Evolutionary conservation across 371 early-diverging fungal genomes (phyloP).

Genomic region (Mortierella sp.): DNA sequence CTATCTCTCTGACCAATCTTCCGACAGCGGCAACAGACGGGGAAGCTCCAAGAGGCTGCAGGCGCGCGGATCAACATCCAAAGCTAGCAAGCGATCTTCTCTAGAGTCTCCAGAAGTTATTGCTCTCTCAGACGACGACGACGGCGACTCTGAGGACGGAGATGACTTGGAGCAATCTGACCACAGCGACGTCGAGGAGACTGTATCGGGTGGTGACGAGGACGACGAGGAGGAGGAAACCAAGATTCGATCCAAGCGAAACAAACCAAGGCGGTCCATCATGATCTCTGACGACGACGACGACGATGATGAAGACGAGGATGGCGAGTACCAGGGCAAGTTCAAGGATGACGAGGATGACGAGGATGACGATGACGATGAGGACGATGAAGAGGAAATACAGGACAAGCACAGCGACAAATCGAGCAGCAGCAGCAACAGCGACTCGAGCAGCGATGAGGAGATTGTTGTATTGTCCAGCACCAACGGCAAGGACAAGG

Average conservation of each 20-base stretch:
- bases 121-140: constrained; percentile 5
- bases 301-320: constrained; percentile 23
- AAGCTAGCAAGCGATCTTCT: neutral
- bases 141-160: neutral
- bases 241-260: neutral
- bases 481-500: neutral
- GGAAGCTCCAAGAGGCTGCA: neutral
- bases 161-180: neutral
- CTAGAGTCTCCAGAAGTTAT: neutral
- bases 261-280: constrained; percentile 10
- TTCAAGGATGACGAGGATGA: neutral
- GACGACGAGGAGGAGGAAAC: constrained; percentile 14
- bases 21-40: neutral
- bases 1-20: constrained; percentile 17
- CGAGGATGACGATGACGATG: neutral
- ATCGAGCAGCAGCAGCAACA: neutral
- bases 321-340: constrained; percentile 18
- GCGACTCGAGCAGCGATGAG: neutral
- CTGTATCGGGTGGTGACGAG: neutral
- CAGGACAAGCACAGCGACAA: neutral
- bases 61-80: neutral
- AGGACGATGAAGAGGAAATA: neutral
- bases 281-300: constrained; percentile 23
- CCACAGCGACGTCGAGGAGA: constrained; percentile 8
- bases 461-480: neutral